Conservation (phyloP, 2,329 filamentous ascomycete species). For the Fusarium praegraminearum region DNA sequence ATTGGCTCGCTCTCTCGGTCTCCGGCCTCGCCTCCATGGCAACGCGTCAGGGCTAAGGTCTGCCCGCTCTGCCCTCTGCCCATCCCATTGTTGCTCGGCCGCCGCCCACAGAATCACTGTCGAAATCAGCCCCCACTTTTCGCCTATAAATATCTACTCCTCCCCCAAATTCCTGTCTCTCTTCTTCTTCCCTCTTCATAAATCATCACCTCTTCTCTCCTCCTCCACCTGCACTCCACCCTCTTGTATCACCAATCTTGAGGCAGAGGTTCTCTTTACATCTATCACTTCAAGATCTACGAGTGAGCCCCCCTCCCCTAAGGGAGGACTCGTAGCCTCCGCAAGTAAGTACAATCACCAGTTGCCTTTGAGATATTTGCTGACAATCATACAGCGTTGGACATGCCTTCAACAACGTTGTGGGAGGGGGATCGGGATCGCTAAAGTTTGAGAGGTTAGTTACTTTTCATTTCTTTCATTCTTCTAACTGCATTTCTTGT, state of each 20-base stretch:
- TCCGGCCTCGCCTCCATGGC: not conserved
- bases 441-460: not conserved
- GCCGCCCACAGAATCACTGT: not conserved
- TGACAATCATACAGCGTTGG: too few species aligned
- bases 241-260: too few species aligned
- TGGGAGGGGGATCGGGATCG: too few species aligned
- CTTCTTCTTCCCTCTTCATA: conserved; percentile 1
- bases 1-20: not conserved
- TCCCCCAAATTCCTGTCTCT: not conserved
- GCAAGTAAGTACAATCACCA: too few species aligned
- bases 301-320: not conserved
- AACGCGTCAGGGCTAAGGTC: not conserved
- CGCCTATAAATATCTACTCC: not conserved
- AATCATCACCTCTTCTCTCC: not conserved
- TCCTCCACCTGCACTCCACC: not conserved
- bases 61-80: not conserved
- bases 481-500: not conserved
- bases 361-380: too few species aligned
- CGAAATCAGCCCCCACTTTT: not conserved
- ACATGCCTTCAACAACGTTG: too few species aligned
- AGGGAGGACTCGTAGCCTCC: not conserved
- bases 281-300: not conserved
- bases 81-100: not conserved
- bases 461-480: not conserved
- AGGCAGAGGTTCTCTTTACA: not conserved